phyloP scores from a whole-genome alignment of 2,329 filamentous ascomycete species.

The Alternaria ventricosa region DNA sequence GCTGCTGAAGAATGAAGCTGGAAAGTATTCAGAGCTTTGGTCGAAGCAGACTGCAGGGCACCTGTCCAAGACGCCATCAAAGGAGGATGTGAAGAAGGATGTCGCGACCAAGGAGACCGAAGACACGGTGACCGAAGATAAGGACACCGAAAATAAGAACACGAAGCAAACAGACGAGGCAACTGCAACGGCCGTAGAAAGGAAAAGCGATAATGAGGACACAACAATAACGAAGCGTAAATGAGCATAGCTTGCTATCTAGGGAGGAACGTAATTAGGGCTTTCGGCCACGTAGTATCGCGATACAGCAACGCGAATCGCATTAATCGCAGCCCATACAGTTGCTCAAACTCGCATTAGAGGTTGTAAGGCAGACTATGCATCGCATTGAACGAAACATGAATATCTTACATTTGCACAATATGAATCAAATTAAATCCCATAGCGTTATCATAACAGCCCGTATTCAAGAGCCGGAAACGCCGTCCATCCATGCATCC shows the following conservation, averaged over 20 bases:
- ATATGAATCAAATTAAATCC: neutral
- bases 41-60: slow-evolving; percentile 70
- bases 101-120: slow-evolving; percentile 21
- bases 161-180: slow-evolving; percentile 9
- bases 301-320: neutral
- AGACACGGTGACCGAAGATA: slow-evolving; percentile 33
- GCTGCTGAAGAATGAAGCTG: slow-evolving; percentile 68
- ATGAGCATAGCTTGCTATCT: neutral
- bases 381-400: neutral
- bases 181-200: slow-evolving; percentile 21
- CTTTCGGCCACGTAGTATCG: neutral
- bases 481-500: neutral
- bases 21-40: slow-evolving; percentile 86
- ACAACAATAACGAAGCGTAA: slow-evolving; percentile 19
- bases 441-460: neutral
- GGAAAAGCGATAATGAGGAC: slow-evolving; percentile 14
- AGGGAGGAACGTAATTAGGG: neutral
- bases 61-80: slow-evolving; percentile 25
- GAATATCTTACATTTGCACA: neutral
- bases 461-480: neutral
- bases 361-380: neutral
- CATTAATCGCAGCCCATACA: neutral
- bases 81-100: slow-evolving; percentile 22
- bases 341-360: neutral
- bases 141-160: slow-evolving; percentile 28